Evolutionary conservation across 2,329 filamentous ascomycete species (phyloP), one percentile per base, ranked within the genome.

Genomic region (Paracorniculantispora psalliotae): DNA sequence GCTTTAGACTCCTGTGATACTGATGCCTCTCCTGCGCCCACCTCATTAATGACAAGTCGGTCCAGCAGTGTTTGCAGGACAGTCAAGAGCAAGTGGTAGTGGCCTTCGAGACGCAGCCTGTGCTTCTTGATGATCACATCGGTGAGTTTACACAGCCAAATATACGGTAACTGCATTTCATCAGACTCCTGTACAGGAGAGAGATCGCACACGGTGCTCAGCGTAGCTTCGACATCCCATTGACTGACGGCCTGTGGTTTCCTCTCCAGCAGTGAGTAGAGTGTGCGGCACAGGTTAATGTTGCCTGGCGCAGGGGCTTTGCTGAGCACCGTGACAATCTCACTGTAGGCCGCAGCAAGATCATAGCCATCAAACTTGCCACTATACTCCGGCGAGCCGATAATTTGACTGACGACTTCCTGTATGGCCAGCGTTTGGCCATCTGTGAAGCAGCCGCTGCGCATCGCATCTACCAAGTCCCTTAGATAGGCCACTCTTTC

Each of bases 31-130:
- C 47, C 61, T 23, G 17, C 61, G 44, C 61, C 60, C 44, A 63
- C 61, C 28, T 59, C 71, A 67, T n/a, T 64, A 2, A 72, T 65
- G 35, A 86, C 73, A 19, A 87, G 77, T 37, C 77, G 76, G 23
- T 73, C 72, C 37, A 88, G 76, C n/a, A 88, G 79, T 3, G 78
- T 71, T 64, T 85, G 81, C 60, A 88, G 72, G 2, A 77, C 71
- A 37, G 77, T 71, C 49, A 85, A 71, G 5, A 87, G 74, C 47
- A 87, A 72, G 65, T 86, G 84, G 64, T 84, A 83, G 62, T 85
- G 84, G 2, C 83, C 84, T 64, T 86, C 80, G 1, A 88, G 74
- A 10, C 85, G 82, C 46, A 84, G 75, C 4, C 85, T 76, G 68
- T 87, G 83, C 50, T 83, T 81, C 66, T 79, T 80, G 67, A 88